phyloP scores from a whole-genome alignment of 2,329 filamentous ascomycete species.

The Pseudogymnoascus sp. region DNA sequence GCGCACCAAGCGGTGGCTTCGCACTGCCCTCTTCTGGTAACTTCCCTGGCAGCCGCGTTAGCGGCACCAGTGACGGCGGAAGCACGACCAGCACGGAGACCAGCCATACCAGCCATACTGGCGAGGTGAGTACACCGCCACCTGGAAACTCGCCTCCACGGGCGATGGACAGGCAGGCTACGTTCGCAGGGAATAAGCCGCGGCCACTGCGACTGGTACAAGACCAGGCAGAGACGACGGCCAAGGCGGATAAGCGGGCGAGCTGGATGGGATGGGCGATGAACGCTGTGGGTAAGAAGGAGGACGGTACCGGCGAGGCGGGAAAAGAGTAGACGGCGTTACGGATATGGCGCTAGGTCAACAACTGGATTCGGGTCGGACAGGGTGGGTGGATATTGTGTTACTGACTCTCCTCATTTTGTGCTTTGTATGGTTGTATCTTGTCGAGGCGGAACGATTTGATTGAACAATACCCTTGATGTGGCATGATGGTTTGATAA shows the following conservation, averaged over 20 bases:
- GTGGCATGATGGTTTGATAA: conserved; percentile 4
- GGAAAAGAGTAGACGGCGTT: conserved; percentile 9
- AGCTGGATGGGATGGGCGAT: conserved; percentile 57
- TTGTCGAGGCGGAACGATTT: conserved; percentile 2
- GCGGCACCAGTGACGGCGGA: conserved; percentile 30
- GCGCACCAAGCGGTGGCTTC: conserved; percentile 41
- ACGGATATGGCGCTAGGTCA: conserved; percentile 7
- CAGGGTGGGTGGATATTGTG: not conserved
- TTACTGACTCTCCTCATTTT: conserved; percentile 6
- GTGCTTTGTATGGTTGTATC: conserved; percentile 7
- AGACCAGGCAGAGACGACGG: conserved; percentile 51
- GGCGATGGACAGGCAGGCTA: conserved; percentile 42
- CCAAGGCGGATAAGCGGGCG: conserved; percentile 46
- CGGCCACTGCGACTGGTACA: conserved; percentile 80
- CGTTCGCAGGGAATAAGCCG: conserved; percentile 63
- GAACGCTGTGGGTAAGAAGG: conserved; percentile 23
- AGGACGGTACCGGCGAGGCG: conserved; percentile 15
- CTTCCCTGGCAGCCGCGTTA: conserved; percentile 54
- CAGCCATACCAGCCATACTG: conserved; percentile 57
- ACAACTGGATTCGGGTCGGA: not conserved
- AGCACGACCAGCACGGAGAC: conserved; percentile 44
- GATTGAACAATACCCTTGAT: conserved; percentile 3
- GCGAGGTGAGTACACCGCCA: conserved; percentile 46
- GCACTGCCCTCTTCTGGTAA: conserved; percentile 45
- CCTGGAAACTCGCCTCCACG: conserved; percentile 45